These are phyloP conservation scores for Blastocystis sp. DNA, from an alignment of 352 stramenopile genomes.

Conservation along the genomic window DNA sequence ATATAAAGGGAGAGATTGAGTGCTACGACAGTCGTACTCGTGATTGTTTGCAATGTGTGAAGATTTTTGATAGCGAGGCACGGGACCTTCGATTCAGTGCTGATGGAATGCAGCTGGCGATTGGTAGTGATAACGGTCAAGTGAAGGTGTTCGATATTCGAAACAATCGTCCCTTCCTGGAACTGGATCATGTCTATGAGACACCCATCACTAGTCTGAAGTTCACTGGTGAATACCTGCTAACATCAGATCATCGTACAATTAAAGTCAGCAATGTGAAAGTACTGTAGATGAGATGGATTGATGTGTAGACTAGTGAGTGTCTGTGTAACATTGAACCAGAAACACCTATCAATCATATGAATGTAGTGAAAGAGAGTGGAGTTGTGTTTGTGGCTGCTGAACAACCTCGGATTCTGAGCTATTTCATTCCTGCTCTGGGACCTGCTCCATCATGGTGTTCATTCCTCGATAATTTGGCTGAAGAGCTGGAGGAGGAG, in stretches of 20 bases:
- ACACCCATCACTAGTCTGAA: conserved; percentile 81
- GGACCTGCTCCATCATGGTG: conserved; percentile 94
- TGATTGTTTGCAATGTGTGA: conserved; percentile 39
- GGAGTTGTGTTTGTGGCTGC: conserved; percentile 89
- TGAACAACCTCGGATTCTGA: conserved; percentile 89
- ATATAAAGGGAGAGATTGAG: conserved; percentile 64
- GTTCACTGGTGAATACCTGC: conserved; percentile 77
- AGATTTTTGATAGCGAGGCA: conserved; percentile 26
- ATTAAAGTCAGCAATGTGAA: conserved; percentile 81
- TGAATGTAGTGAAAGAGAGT: conserved; percentile 85
- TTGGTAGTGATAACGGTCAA: conserved; percentile 83
- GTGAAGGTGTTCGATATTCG: conserved; percentile 90
- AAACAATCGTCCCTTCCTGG: conserved; percentile 81
- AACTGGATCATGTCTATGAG: conserved; percentile 93
- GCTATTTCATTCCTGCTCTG: conserved; percentile 94
- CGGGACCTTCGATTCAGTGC: conserved; percentile 30
- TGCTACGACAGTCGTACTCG: conserved; percentile 62
- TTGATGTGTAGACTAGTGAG: conserved; percentile 40
- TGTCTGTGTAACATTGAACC: conserved; percentile 84
- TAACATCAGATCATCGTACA: conserved; percentile 77
- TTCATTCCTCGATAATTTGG: conserved; percentile 96
- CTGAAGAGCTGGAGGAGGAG: conserved; percentile 91
- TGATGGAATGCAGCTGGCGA: conserved; percentile 65
- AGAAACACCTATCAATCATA: conserved; percentile 84
- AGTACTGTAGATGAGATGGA: background rate